phyloP scores from a whole-genome alignment of 1,284 basidiomycete genomes.

The Chiua sp. region DNA sequence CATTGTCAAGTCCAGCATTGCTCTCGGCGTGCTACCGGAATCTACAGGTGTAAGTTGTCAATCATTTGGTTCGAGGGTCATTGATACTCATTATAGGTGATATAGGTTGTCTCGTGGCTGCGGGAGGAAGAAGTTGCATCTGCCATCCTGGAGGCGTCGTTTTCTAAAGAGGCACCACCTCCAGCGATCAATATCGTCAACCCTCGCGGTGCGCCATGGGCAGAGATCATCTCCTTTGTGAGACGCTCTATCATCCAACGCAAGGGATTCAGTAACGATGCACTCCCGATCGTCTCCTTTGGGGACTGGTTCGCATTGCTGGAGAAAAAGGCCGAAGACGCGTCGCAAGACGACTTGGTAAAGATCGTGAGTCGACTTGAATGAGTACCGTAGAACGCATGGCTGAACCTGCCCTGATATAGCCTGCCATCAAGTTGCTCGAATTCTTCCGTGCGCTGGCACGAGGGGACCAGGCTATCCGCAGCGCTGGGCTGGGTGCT shows the following conservation, averaged over 20 bases:
- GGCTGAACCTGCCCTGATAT: background rate
- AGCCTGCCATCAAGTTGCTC: constrained; percentile 25
- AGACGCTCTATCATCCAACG: constrained; percentile 20
- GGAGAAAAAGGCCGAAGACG: background rate
- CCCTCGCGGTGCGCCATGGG: constrained; percentile 30
- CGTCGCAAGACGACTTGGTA: background rate
- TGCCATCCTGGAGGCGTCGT: constrained; percentile 30
- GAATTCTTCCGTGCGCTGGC: constrained; percentile 16
- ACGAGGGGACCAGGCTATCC: constrained; percentile 5
- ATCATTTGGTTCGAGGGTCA: too few species aligned
- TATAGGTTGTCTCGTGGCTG: constrained; percentile 34
- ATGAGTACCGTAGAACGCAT: background rate
- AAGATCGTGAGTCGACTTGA: background rate
- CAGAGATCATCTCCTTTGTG: background rate
- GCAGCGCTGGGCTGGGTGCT: background rate
- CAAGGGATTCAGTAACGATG: background rate
- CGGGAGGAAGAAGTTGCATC: constrained; percentile 31
- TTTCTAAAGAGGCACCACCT: constrained; percentile 19
- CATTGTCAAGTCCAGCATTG: constrained; percentile 33
- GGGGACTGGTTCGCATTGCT: background rate
- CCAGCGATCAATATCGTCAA: constrained; percentile 35
- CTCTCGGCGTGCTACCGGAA: constrained; percentile 28
- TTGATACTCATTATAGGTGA: background rate
- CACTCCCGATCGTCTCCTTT: constrained; percentile 4
- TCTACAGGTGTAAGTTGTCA: constrained; percentile 24